Conservation (phyloP, 768 basidiomycete genomes). For the Termitomyces sp. region DNA sequence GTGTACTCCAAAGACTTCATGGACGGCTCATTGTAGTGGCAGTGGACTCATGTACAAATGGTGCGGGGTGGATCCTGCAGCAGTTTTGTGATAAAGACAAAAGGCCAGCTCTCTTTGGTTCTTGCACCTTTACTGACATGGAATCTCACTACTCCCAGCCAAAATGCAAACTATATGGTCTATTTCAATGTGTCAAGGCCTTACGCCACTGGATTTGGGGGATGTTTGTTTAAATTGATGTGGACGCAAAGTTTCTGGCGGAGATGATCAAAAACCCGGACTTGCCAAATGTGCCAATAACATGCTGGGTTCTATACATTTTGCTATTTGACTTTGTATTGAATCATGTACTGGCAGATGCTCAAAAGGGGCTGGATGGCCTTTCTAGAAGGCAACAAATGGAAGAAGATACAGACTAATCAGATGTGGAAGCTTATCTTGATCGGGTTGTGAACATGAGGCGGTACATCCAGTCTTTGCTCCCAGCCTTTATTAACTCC, state of each 20-base stretch:
- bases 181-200: not conserved
- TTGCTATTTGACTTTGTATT: conserved; percentile 35
- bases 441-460: conserved; percentile 21
- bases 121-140: not conserved
- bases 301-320: conserved; percentile 37
- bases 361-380: conserved; percentile 31
- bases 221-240: not conserved
- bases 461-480: not conserved
- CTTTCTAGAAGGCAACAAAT: conserved; percentile 26
- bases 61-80: not conserved
- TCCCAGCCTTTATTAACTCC: not conserved
- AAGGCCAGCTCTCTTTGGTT: conserved; percentile 24
- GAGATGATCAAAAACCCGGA: conserved; percentile 37
- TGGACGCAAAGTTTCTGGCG: conserved; percentile 10
- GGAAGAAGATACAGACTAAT: conserved; percentile 15
- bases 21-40: too few relatives aligned
- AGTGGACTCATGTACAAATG: not conserved
- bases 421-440: conserved; percentile 30
- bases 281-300: conserved; percentile 33
- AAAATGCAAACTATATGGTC: not conserved
- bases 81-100: conserved; percentile 13
- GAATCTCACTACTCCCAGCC: not conserved
- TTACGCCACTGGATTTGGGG: not conserved
- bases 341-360: conserved; percentile 30
- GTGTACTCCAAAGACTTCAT: too few relatives aligned